phyloP scores from a whole-genome alignment of 164 flowering plant species.

The Vitis riparia region DNA sequence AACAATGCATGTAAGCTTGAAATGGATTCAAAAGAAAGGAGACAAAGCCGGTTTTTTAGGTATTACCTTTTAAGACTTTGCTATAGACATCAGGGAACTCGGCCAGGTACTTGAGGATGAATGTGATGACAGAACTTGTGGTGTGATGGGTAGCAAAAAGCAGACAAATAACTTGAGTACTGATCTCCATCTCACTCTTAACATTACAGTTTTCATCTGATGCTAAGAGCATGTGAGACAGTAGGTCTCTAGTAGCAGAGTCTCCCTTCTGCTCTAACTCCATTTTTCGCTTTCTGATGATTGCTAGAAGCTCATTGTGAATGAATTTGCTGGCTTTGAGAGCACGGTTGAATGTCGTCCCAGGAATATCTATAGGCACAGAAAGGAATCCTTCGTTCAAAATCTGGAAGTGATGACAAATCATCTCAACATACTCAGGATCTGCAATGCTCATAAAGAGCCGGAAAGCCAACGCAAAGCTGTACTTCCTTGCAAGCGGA shows the following conservation, averaged over 20 bases:
- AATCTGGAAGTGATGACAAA: neutral
- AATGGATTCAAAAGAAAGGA: no score
- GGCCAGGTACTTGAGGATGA: conserved; percentile 5
- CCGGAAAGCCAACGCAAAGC: conserved; percentile 29
- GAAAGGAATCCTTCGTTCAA: neutral
- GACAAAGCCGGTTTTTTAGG: no score
- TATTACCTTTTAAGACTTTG: conserved; percentile 4
- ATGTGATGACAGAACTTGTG: conserved; percentile 1
- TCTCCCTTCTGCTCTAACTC: neutral
- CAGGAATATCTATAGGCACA: conserved; percentile 12
- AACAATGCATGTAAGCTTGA: no score
- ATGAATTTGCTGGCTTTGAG: neutral
- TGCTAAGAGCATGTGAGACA: conserved; percentile 1
- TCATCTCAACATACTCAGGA: neutral
- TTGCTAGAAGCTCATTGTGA: neutral
- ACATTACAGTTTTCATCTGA: neutral
- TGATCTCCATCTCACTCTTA: conserved; percentile 2
- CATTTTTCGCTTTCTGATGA: neutral
- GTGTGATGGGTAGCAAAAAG: conserved; percentile 9
- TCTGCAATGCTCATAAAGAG: conserved; percentile 17
- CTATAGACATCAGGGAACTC: conserved; percentile 7
- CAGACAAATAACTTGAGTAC: neutral
- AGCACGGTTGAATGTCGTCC: conserved; percentile 4
- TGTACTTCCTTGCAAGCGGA: conserved; percentile 12
- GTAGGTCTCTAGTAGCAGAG: neutral